Evolutionary conservation across 768 basidiomycete genomes (phyloP), one percentile per base, ranked within the genome.

Genomic region (Hypsizygus marmoreus): DNA sequence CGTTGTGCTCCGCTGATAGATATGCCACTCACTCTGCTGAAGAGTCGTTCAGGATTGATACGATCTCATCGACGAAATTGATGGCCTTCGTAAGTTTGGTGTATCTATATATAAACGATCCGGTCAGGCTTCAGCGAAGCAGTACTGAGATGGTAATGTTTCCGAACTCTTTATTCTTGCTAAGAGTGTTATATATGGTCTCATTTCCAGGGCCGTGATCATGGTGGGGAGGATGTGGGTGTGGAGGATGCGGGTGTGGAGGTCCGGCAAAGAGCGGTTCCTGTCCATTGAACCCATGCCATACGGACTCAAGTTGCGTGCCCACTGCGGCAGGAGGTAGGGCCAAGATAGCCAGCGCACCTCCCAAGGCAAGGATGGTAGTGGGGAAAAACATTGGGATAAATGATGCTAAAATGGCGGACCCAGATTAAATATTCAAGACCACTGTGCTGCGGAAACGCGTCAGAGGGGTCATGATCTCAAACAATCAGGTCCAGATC

Each of bases 11-110:
- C n/a, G n/a, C n/a, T n/a, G n/a, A n/a, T n/a, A n/a, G n/a, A n/a
- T n/a, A n/a, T n/a, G n/a, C 31, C 4, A 32, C 52, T 40, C 30
- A 54, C 55, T 47, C 39, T 12, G 52, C 40, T n/a, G 49, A 42
- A 14, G 42, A 45, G 26, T 56, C 52, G 22, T 56, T 56, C 24
- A 56, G 52, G 14, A 56, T 38, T n/a, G 45, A 26, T 24, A 30
- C 46, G 31, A 58, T 50, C 12, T 49, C 54, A 22, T 60, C 58
- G 10, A 54, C 58, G 22, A 58, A 60, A 33, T 60, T 32, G 38
- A 63, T 60, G 11, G 54, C 60, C 39, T 60, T 63, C 23, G 50
- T 52, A 19, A 63, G 44, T 31, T 57, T 58, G 7, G 56, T 46
- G 26, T 53, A 63, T 30, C 62, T 63, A 28, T 23, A 26, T 7